Evolutionary conservation across 768 basidiomycete species (phyloP), one percentile per base, ranked within the genome.

Genomic region (Epithele typhae): DNA sequence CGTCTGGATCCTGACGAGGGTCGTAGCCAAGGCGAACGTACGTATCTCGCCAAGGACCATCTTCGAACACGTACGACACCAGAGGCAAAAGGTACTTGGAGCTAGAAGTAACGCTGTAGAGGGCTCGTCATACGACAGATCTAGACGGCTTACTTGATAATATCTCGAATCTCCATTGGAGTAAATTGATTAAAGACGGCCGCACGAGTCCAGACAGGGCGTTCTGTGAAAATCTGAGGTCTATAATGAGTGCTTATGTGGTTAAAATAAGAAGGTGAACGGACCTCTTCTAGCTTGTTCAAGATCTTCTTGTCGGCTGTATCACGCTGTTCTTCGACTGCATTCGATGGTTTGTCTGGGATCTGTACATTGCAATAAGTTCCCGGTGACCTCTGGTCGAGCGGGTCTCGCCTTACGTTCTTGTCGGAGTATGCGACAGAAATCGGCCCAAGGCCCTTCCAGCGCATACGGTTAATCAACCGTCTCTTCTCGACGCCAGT

Each of bases 41-140:
- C 12, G 88, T 87, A 56, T 97, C 94, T 33, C 92, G 76, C 84
- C 88, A 98, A 3, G 94, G 93, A 0, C 96, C 96, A 54, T 96
- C 94, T 55, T 84, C 79, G 60, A 97, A 94, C 8, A 88, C 85
- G 59, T 94, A 99, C 45, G 83, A 85, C 3, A 87, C 79, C 5
- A 88, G 66, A 3, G 93, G 86, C 15, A 95, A 75, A 14, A 92
- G 72, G 5, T 81, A 66, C 61, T 94, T 95, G 11, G 88, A 87
- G 50, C 92, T 95, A 10, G 18, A n/a, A n/a, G n/a, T n/a, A n/a
- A n/a, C n/a, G n/a, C n/a, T n/a, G n/a, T n/a, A n/a, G n/a, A n/a
- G n/a, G n/a, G n/a, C n/a, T n/a, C n/a, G n/a, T n/a, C n/a, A n/a
- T n/a, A n/a, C n/a, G n/a, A 10, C 4, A 17, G 15, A 7, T 7